Conservation (phyloP, 2,329 filamentous ascomycete species). For the Aschersonia sp. region DNA sequence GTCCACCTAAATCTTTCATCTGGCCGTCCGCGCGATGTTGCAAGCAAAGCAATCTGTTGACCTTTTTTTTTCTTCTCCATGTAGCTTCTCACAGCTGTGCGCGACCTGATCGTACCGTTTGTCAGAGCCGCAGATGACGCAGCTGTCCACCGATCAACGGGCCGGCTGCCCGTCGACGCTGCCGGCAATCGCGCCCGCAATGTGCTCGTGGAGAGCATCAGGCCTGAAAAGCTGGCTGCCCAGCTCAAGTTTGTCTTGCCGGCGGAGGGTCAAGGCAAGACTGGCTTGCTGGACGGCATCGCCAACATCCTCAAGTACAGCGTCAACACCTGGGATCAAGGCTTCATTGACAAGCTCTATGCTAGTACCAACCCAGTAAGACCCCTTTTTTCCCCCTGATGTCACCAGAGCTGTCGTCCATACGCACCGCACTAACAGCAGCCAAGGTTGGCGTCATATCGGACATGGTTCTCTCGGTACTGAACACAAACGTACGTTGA, state of each 20-base stretch:
- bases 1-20: not conserved
- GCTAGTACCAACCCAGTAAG: conserved; percentile 69
- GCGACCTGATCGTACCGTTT: conserved; percentile 54
- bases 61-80: not conserved
- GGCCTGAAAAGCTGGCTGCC: conserved; percentile 40
- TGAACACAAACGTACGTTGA: conserved; percentile 71
- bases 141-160: conserved; percentile 32
- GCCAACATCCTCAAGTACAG: conserved; percentile 64
- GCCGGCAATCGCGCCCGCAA: conserved; percentile 27
- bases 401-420: no score
- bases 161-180: conserved; percentile 28
- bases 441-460: conserved; percentile 64
- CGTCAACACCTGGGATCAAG: conserved; percentile 98
- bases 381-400: conserved; percentile 2
- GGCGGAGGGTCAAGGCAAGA: conserved; percentile 43
- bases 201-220: conserved; percentile 47
- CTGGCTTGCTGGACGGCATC: conserved; percentile 59
- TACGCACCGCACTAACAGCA: not conserved
- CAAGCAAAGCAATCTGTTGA: not conserved
- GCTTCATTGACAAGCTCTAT: conserved; percentile 92
- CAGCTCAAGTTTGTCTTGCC: conserved; percentile 46
- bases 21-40: not conserved
- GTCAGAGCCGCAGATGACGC: conserved; percentile 56
- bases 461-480: conserved; percentile 66
- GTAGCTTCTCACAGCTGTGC: conserved; percentile 54